Conservation (phyloP, 106 monocot species). For the Posidonia australis region DNA sequence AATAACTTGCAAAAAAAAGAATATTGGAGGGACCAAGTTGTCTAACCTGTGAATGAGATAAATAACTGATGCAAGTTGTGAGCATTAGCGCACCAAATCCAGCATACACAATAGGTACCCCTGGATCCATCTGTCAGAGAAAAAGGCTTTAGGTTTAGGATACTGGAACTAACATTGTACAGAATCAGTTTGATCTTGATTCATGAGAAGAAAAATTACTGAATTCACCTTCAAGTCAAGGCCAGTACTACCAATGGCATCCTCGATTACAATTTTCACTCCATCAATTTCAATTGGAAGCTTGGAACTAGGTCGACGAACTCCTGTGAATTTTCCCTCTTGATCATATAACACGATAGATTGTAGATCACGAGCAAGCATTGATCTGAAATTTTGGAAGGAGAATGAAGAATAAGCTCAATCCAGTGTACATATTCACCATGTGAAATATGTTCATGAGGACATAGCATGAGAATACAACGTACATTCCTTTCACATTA, state of each 20-base stretch:
- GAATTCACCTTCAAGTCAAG: constrained; percentile 75
- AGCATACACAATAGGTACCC: constrained; percentile 85
- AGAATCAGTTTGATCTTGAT: too few relatives aligned
- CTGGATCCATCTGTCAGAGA: constrained; percentile 58
- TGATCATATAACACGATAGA: constrained; percentile 83
- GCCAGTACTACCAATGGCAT: constrained; percentile 94
- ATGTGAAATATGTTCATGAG: background rate
- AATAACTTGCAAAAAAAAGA: background rate
- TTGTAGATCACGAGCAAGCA: constrained; percentile 93
- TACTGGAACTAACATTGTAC: background rate
- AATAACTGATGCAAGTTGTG: constrained; percentile 84
- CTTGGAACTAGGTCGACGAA: constrained; percentile 79
- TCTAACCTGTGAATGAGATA: constrained; percentile 86
- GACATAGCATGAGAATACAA: background rate
- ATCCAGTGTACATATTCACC: background rate
- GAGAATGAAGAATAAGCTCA: background rate
- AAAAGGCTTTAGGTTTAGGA: background rate
- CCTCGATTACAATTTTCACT: constrained; percentile 73
- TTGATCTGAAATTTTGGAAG: constrained; percentile 49
- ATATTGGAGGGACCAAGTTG: background rate
- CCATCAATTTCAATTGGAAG: constrained; percentile 89
- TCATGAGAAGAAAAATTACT: background rate
- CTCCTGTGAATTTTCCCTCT: constrained; percentile 87
- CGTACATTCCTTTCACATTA: constrained; percentile 91
- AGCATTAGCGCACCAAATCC: constrained; percentile 99